These are phyloP conservation scores for Penicillium psychrosexuale DNA, from an alignment of 2,329 filamentous ascomycete genomes.

Conservation along the genomic window DNA sequence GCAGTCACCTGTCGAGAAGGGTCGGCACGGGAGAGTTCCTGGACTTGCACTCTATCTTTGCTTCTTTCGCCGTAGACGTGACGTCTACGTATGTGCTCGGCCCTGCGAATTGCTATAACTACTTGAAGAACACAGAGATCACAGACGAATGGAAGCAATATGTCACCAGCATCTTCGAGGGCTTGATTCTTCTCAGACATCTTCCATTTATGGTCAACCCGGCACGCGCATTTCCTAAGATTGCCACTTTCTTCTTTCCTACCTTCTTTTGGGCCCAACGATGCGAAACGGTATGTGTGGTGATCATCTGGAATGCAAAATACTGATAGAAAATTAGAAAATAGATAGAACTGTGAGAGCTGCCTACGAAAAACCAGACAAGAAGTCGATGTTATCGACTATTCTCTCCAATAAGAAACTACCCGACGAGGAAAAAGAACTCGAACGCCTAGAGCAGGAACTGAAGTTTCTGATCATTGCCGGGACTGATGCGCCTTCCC, in stretches of 20 bases:
- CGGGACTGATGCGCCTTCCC: background rate
- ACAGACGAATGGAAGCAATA: background rate
- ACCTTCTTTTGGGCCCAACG: too few relatives aligned
- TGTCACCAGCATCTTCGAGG: background rate
- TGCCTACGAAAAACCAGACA: background rate
- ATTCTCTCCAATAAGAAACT: background rate
- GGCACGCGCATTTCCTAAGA: background rate
- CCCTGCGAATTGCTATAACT: background rate
- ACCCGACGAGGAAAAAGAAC: background rate
- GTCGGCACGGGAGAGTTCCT: background rate
- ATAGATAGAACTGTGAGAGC: background rate
- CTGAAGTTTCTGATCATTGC: background rate
- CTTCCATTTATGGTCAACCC: background rate
- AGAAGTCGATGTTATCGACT: background rate
- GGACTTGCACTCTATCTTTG: background rate
- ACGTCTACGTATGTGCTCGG: background rate
- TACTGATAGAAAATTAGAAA: background rate
- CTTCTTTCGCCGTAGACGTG: background rate
- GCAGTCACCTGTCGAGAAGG: background rate
- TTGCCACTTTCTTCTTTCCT: background rate
- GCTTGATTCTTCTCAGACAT: background rate
- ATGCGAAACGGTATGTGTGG: background rate
- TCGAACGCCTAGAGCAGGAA: background rate
- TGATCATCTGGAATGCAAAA: too few relatives aligned
- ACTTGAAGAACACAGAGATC: background rate